Evolutionary conservation across 2,329 filamentous ascomycete species (phyloP).

Genomic region (Penicillium expansum): DNA sequence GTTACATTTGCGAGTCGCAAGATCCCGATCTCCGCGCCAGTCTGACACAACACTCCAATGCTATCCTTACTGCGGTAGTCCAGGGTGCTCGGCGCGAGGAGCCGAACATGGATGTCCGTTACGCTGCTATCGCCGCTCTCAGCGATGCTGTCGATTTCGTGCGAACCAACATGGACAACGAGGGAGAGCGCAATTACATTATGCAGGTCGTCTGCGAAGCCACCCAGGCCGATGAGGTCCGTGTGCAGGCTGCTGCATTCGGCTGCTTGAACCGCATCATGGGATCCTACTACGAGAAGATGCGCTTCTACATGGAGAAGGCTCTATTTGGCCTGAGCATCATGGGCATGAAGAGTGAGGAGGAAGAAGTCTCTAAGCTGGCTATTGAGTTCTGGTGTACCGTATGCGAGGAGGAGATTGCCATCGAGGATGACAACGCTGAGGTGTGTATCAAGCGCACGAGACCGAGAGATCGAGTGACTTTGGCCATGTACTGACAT

Average conservation of each 20-base stretch:
- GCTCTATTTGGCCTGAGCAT: conserved; percentile 96
- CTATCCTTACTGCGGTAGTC: conserved; percentile 94
- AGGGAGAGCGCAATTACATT: conserved; percentile 99
- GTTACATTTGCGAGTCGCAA: conserved; percentile 96
- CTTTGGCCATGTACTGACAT: not conserved
- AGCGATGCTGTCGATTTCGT: conserved; percentile 98
- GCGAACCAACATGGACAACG: conserved; percentile 96
- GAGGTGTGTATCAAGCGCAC: conserved; percentile 53
- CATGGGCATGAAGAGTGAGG: conserved; percentile 95
- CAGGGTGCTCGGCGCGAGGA: conserved; percentile 98
- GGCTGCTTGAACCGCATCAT: conserved; percentile 98
- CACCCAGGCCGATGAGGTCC: conserved; percentile 84
- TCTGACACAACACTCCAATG: conserved; percentile 85
- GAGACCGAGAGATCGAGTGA: not conserved
- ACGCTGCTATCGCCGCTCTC: conserved; percentile 88
- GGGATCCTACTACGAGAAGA: conserved; percentile 98
- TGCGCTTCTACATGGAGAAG: conserved; percentile 99
- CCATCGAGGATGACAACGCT: conserved; percentile 94
- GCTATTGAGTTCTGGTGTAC: conserved; percentile 99
- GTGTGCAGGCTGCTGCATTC: conserved; percentile 94
- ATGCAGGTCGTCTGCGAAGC: conserved; percentile 99
- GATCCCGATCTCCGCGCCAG: conserved; percentile 80
- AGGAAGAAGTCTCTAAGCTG: conserved; percentile 96
- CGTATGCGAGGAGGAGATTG: conserved; percentile 98
- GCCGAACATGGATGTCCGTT: conserved; percentile 81